Evolutionary conservation across 2,329 filamentous ascomycete species (phyloP).

Genomic region (Cladorrhinum sp.): DNA sequence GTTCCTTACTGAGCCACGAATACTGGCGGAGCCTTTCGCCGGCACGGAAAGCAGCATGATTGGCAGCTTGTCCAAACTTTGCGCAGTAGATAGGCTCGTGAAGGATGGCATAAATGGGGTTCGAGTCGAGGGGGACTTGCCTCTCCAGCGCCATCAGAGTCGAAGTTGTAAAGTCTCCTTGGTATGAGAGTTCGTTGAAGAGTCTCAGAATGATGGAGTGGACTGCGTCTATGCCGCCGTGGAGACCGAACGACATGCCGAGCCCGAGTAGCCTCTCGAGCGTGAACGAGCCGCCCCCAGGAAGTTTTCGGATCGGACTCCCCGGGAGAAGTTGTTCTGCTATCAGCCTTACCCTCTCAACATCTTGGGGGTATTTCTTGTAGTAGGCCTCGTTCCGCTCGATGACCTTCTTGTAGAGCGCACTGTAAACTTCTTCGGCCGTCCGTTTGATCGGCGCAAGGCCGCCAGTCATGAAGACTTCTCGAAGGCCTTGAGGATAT

Average conservation of each 20-base stretch:
- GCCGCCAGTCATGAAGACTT: conserved; percentile 82
- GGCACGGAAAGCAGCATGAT: conserved; percentile 72
- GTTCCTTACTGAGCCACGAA: not conserved
- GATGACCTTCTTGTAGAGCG: conserved; percentile 66
- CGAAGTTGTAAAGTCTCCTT: conserved; percentile 67
- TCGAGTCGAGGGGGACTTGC: conserved; percentile 67
- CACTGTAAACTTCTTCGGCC: conserved; percentile 71
- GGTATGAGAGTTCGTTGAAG: conserved; percentile 68
- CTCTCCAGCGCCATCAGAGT: conserved; percentile 68
- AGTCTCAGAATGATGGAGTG: conserved; percentile 71
- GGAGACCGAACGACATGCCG: conserved; percentile 73
- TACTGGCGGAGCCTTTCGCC: conserved; percentile 41
- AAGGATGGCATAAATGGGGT: conserved; percentile 78
- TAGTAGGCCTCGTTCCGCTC: conserved; percentile 79
- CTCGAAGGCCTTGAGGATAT: conserved; percentile 71
- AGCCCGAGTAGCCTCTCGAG: conserved; percentile 72
- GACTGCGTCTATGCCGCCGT: conserved; percentile 72
- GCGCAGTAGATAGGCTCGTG: conserved; percentile 89
- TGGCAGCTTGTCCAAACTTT: conserved; percentile 50
- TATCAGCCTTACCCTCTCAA: conserved; percentile 63
- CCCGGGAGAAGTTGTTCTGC: conserved; percentile 61
- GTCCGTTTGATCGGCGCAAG: conserved; percentile 70
- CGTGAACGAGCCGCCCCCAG: conserved; percentile 70
- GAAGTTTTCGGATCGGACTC: conserved; percentile 55
- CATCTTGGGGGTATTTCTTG: conserved; percentile 78